Base-by-base conservation (phyloP, 371 early-diverging fungal species). In the Phascolomyces articulosus region DNA sequence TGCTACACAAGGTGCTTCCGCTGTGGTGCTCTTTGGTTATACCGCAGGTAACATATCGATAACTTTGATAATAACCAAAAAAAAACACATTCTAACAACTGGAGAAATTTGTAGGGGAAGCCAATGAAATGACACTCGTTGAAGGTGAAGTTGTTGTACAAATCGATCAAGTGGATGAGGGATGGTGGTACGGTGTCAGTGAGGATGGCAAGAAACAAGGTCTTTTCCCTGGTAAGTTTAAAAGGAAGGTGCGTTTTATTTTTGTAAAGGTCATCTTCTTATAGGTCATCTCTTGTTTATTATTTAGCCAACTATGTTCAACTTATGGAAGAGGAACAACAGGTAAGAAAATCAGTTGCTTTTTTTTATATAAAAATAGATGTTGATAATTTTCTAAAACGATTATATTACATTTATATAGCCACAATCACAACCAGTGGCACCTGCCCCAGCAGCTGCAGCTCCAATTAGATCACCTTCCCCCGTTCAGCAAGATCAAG, bases 141-240 rank as follows among this genome's bases (percentile, higher is more conserved):
- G 97, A 97, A 68, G 95, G 93, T 34, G 96, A 96, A 61, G 67
- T 87, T 23, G 80, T 95, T 15, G 77, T 69, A 10, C 79, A 88
- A 56, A 90, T 93, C 56, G 83, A 86, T 29, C 82, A 91, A 78
- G 66, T 92, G 40, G 93, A 93, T 74, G 92, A 90, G 56, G 93
- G 91, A n/a, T 95, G 95, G 95, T 95, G 95, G 96, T 87, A 85
- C 41, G 97, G 96, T 60, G 79, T 83, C 41, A 89, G 90, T 64
- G 84, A 88, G 59, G 90, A 91, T 68, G 94, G 94, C 20, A 70
- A 82, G 27, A 85, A 90, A n/a, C 82, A 85, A 56, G 96, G 96
- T 21, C 75, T 95, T 48, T 96, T 96, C 84, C 96, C 96, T 20
- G 80, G 84, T 72, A 82, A 78, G 56, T 78, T 27, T 26, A 47